A percentile compares a stretch with the other conserved stretches of the same genome.
Evolutionary conservation across 2,329 filamentous ascomycete genomes (phyloP).

Genomic region (Pseudocercospora eumusae): DNA sequence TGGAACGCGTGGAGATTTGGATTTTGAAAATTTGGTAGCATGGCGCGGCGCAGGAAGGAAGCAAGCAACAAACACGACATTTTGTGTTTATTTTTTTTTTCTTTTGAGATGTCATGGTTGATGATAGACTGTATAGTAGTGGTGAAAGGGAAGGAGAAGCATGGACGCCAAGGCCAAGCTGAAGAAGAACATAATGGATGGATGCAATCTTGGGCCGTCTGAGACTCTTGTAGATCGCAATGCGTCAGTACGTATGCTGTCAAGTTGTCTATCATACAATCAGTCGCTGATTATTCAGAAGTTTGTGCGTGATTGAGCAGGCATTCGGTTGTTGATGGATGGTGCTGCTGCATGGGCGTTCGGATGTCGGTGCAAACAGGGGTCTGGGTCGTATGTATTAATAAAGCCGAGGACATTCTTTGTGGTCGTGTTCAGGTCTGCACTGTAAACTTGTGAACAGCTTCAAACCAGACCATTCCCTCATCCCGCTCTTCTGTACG

Average conservation of each 20-base stretch:
- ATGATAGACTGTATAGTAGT: conserved; percentile 13
- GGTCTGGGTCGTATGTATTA: background rate
- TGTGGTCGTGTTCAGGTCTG: conserved; percentile 1
- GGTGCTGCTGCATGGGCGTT: background rate
- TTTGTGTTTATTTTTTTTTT: too few species aligned
- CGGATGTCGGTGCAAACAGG: conserved; percentile 3
- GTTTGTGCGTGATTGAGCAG: background rate
- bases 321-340: background rate
- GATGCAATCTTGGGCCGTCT: background rate
- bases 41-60: conserved; percentile 9
- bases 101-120: conserved; percentile 6
- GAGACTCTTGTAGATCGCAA: background rate
- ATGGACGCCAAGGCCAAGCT: background rate
- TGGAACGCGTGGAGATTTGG: background rate
- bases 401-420: conserved; percentile 8
- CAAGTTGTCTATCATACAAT: background rate
- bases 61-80: conserved; percentile 6
- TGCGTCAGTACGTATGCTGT: background rate
- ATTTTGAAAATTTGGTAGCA: conserved; percentile 8
- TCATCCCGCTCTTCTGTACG: background rate
- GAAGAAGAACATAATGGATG: conserved; percentile 4
- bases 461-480: conserved; percentile 1
- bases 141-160: background rate
- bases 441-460: conserved; percentile 1
- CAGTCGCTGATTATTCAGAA: background rate